A percentile compares a stretch with the other conserved stretches of the same genome.
phyloP scores from a whole-genome alignment of 2,329 filamentous ascomycete genomes.

The Curvularia eragrostidis region DNA sequence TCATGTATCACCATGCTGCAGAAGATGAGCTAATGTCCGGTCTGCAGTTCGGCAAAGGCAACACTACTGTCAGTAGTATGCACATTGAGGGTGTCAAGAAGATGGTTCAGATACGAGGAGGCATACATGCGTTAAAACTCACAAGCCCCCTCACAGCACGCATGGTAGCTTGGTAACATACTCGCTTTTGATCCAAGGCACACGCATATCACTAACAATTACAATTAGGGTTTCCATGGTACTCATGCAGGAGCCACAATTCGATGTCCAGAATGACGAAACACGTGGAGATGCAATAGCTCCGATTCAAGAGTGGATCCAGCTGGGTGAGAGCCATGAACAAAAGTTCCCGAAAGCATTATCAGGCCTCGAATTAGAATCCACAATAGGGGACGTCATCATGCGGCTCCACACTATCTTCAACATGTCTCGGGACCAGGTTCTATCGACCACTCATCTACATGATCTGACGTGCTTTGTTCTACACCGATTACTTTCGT shows the following conservation, averaged over 20 bases:
- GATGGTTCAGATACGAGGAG: constrained; percentile 59
- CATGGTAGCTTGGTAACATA: constrained; percentile 61
- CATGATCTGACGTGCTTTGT: constrained; percentile 65
- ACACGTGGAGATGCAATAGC: constrained; percentile 59
- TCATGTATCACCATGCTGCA: neutral
- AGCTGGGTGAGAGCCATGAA: constrained; percentile 26
- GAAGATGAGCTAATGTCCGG: constrained; percentile 8
- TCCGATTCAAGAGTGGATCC: constrained; percentile 59
- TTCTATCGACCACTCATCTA: constrained; percentile 53
- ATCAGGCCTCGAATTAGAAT: constrained; percentile 42
- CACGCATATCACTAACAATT: neutral
- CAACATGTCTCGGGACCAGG: constrained; percentile 36
- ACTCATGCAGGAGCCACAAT: constrained; percentile 61
- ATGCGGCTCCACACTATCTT: constrained; percentile 56
- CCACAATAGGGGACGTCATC: constrained; percentile 49
- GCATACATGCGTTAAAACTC: constrained; percentile 57
- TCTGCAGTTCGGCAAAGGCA: constrained; percentile 61
- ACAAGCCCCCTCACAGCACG: constrained; percentile 62
- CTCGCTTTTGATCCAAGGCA: neutral
- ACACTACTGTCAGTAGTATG: constrained; percentile 53
- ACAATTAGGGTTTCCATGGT: constrained; percentile 65
- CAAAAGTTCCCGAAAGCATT: constrained; percentile 18
- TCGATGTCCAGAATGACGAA: constrained; percentile 58
- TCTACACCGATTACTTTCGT: constrained; percentile 58
- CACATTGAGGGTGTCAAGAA: constrained; percentile 60